Percentiles rank a stretch among this genome's conserved stretches.
phyloP scores from a whole-genome alignment of 73 alveolate species.

The Paramecium sexaurelia region DNA sequence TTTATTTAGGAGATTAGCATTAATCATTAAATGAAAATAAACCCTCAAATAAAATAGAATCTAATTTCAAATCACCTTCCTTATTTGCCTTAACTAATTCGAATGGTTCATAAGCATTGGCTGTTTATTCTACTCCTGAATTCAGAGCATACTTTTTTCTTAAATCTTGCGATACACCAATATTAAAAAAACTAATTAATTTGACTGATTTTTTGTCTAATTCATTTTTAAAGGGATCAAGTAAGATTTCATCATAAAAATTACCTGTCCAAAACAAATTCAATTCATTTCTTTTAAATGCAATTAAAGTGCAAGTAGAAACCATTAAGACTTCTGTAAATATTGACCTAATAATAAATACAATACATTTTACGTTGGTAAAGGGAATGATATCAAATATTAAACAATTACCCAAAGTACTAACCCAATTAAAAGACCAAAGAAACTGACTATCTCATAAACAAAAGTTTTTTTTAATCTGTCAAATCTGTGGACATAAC shows the following conservation, averaged over 20 bases:
- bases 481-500: constrained; percentile 12
- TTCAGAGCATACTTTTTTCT: not conserved
- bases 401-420: constrained; percentile 9
- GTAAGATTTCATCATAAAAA: not conserved
- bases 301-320: not conserved
- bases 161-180: not conserved
- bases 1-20: too few relatives aligned
- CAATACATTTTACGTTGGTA: not conserved
- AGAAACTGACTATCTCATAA: not conserved
- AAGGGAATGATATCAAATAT: not conserved
- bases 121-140: not conserved
- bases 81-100: not conserved
- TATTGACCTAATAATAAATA: not conserved
- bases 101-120: not conserved
- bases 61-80: not conserved
- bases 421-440: not conserved
- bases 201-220: not conserved
- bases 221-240: constrained; percentile 6
- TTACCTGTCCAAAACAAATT: constrained; percentile 17
- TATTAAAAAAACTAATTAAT: not conserved
- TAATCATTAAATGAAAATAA: not conserved
- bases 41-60: not conserved
- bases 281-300: constrained; percentile 14
- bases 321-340: not conserved
- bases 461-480: not conserved